Evolutionary conservation across 2,329 filamentous ascomycete genomes (phyloP).

Genomic region (Podosphaera xanthii): DNA sequence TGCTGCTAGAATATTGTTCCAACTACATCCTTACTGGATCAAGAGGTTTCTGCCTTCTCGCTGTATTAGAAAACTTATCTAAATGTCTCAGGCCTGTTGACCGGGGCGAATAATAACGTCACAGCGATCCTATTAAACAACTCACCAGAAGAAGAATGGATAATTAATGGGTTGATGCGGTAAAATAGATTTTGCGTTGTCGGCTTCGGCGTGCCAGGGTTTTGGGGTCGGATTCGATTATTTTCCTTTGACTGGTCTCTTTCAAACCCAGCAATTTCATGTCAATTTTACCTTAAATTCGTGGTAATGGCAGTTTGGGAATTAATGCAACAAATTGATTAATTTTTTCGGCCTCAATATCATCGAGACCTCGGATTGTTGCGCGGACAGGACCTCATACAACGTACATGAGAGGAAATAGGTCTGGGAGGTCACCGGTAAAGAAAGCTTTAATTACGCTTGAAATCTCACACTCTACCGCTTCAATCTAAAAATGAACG

Average conservation of each 20-base stretch:
- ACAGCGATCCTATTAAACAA: conserved; percentile 9
- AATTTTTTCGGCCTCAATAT: too few species aligned
- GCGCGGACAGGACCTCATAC: too few species aligned
- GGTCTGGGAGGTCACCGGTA: too few species aligned
- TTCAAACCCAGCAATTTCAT: too few species aligned
- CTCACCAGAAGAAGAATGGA: conserved; percentile 11
- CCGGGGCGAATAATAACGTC: conserved; percentile 9
- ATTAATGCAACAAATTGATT: too few species aligned
- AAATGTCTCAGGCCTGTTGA: conserved; percentile 14
- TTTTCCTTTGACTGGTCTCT: conserved; percentile 6
- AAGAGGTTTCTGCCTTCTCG: conserved; percentile 9
- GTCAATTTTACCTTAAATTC: too few species aligned
- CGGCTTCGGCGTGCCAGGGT: conserved; percentile 11
- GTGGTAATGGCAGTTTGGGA: too few species aligned
- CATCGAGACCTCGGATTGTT: too few species aligned
- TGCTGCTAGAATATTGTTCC: conserved; percentile 50
- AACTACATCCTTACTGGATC: conserved; percentile 7
- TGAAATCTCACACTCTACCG: too few species aligned
- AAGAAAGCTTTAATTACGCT: too few species aligned
- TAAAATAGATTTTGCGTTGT: conserved; percentile 7
- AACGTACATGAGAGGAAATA: too few species aligned
- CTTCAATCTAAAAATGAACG: too few species aligned
- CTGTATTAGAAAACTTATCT: conserved; percentile 16
- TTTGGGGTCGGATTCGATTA: conserved; percentile 8
- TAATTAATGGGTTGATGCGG: conserved; percentile 14